Evolutionary conservation across 345 rosid genomes (phyloP).

Genomic region (Sonneratia alba): DNA sequence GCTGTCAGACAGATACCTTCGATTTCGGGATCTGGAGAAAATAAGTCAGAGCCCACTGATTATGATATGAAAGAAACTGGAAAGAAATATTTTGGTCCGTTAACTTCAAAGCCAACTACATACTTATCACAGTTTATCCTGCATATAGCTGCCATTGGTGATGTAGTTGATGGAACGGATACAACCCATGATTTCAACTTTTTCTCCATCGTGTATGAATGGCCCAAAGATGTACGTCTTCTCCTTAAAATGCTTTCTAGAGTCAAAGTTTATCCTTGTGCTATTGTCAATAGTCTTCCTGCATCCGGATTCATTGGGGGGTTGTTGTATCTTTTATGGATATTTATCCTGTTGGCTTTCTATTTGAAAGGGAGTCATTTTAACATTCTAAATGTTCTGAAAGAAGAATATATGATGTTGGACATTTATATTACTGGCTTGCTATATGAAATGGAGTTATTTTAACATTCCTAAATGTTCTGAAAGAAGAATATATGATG

Average conservation of each 20-base stretch:
- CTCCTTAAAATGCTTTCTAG: slow-evolving; percentile 6
- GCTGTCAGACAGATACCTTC: slow-evolving; percentile 33
- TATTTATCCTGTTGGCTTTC: not conserved
- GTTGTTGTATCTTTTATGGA: not conserved
- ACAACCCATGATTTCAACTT: slow-evolving; percentile 98
- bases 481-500: too few species aligned
- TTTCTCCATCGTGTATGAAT: slow-evolving; percentile 84
- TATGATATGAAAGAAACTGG: slow-evolving; percentile 63
- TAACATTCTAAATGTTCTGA: not conserved
- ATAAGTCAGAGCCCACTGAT: slow-evolving; percentile 34
- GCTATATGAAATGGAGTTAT: not conserved
- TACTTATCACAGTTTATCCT: slow-evolving; percentile 89
- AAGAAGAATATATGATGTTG: not conserved
- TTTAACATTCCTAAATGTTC: too few species aligned
- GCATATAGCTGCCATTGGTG: slow-evolving; percentile 94
- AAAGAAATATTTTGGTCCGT: slow-evolving; percentile 69
- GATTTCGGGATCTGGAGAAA: slow-evolving; percentile 38
- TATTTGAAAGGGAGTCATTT: not conserved
- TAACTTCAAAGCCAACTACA: slow-evolving; percentile 72
- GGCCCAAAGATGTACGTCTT: slow-evolving; percentile 95
- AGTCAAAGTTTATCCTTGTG: not conserved
- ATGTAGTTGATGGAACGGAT: slow-evolving; percentile 96
- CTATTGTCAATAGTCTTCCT: not conserved
- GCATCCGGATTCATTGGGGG: not conserved
- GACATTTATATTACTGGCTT: not conserved